Base-by-base conservation (phyloP, 1,284 basidiomycete genomes). In the Mycena sp. region DNA sequence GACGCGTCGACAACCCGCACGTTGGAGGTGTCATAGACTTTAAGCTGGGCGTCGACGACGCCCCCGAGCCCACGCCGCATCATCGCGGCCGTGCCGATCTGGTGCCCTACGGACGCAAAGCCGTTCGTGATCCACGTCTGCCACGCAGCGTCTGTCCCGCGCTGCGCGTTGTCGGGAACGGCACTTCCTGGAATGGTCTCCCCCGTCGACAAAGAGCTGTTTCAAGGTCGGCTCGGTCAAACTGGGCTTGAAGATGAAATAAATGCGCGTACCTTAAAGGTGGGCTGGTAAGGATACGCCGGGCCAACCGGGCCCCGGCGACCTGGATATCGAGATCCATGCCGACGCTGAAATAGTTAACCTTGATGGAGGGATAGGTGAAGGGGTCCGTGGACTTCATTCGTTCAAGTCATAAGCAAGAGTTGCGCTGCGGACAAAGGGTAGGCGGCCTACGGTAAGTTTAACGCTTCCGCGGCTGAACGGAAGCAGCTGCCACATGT, bases 41-140 rank as follows among this genome's bases (percentile, higher is more conserved):
- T 78, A 16, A 84, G 71, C 53, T 77, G 69, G 9, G 78, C 73
- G 56, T 78, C 65, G 32, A 82, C 80, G 21, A 83, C 81, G 65
- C 82, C 89, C 29, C 88, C 88, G 6, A 87, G 77, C 4, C 78
- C 79, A 29, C 80, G 77, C 38, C 74, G 76, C 82, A 87, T 87
- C 87, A 91, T 88, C 4, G 87, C 76, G 2, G 81, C 81, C 0
- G 87, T 89, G 0, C 84, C 87, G 45, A 89, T 79, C 4, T 87
- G 87, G 72, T 87, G 85, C 17, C 77, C 76, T 21, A 85, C 83
- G 3, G 81, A 75, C 2, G 72, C 60, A 65, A 80, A 84, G 11
- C 74, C 75, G 11, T 72, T 63, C 64, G 70, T 69, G 63, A 85
- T 80, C 82, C 82, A 84, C 9, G 69, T 70, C 57, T 72, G 73